phyloP scores from a whole-genome alignment of 2,329 filamentous ascomycete species.

The Allantophomopsis cytisporea region DNA sequence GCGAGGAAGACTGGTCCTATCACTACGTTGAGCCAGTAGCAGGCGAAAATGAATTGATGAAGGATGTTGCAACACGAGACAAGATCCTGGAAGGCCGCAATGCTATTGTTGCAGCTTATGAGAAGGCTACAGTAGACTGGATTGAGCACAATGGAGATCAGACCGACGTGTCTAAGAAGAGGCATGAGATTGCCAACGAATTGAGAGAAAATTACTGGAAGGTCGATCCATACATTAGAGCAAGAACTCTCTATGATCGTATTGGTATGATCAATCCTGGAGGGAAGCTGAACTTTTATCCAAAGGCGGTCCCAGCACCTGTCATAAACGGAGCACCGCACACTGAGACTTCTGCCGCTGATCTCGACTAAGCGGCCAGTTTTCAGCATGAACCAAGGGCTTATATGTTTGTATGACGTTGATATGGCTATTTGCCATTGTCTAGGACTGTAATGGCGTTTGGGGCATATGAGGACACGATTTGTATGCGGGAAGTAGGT shows the following conservation, averaged over 20 bases:
- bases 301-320: constrained; percentile 10
- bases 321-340: constrained; percentile 5
- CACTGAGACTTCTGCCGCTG: constrained; percentile 12
- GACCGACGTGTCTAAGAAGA: constrained; percentile 35
- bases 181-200: constrained; percentile 46
- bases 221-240: constrained; percentile 76
- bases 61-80: constrained; percentile 48
- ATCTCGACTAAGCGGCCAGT: constrained; percentile 12
- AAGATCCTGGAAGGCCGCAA: constrained; percentile 49
- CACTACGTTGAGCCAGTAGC: constrained; percentile 62
- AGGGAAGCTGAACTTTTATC: constrained; percentile 63
- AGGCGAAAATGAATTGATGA: constrained; percentile 67
- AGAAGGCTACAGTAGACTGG: constrained; percentile 66
- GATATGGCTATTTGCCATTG: no score
- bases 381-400: no score
- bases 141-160: constrained; percentile 31
- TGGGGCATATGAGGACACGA: no score
- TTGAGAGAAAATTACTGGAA: constrained; percentile 74
- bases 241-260: constrained; percentile 75
- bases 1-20: constrained; percentile 76
- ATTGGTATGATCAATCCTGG: constrained; percentile 53
- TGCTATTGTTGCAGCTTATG: constrained; percentile 56
- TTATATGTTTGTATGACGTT: no score
- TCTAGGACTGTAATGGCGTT: no score
- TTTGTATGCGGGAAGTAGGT: no score